These are phyloP conservation scores for Seiridium unicorne DNA, from an alignment of 2,329 filamentous ascomycete species.

Conservation along the genomic window DNA sequence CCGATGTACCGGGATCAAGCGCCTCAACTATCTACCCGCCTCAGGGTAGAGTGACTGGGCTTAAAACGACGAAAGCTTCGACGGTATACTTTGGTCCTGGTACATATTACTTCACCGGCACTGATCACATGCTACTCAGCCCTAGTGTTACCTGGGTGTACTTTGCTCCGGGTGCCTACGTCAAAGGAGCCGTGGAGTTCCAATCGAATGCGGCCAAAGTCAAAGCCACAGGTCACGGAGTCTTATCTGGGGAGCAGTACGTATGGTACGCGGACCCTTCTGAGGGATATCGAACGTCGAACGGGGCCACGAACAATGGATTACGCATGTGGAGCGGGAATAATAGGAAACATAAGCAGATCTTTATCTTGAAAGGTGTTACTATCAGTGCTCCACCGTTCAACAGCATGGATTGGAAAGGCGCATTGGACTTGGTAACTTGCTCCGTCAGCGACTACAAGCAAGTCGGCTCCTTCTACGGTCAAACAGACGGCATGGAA, in stretches of 20 bases:
- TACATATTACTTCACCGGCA: neutral
- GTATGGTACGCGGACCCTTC: neutral
- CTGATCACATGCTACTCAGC: neutral
- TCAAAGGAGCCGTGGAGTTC: neutral
- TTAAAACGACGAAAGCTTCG: neutral
- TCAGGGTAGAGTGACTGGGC: neutral
- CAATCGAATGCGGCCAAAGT: neutral
- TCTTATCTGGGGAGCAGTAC: neutral
- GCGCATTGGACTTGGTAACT: neutral
- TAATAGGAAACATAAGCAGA: neutral
- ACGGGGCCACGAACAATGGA: neutral
- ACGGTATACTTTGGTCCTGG: no score
- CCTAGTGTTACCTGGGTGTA: neutral
- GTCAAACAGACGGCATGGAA: neutral
- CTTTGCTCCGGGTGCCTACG: neutral
- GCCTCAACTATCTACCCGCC: neutral
- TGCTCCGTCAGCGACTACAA: neutral
- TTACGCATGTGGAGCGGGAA: neutral
- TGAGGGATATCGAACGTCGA: neutral
- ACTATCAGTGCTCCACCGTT: neutral
- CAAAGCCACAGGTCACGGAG: neutral
- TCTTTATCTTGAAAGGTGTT: neutral
- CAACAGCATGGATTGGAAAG: neutral
- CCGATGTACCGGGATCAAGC: neutral
- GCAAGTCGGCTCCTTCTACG: neutral